Conservation (phyloP, 768 basidiomycete genomes). For the Amyloporia xantha region DNA sequence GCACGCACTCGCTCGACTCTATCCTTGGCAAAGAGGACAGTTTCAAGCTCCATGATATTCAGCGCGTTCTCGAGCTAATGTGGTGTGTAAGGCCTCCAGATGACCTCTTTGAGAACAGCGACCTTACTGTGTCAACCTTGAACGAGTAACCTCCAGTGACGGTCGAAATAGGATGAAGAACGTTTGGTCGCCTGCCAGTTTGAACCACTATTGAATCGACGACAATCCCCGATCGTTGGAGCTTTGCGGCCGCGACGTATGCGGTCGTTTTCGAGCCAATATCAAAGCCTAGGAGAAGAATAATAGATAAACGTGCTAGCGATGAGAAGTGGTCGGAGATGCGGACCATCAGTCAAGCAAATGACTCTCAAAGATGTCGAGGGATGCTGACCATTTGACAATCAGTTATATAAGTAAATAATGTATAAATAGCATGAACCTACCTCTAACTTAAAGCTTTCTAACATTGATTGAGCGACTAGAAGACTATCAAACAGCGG, state of each 20-base stretch:
- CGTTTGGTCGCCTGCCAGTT: neutral
- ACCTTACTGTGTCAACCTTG: neutral
- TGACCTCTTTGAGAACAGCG: neutral
- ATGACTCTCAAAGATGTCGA: neutral
- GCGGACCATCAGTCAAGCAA: conserved; percentile 5
- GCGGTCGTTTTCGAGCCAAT: neutral
- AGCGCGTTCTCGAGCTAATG: conserved; percentile 3
- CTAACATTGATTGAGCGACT: conserved; percentile 2
- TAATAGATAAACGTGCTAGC: too few relatives aligned
- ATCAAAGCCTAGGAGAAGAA: neutral
- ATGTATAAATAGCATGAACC: neutral
- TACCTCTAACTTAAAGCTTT: neutral
- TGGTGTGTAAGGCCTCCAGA: neutral
- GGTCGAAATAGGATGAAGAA: neutral
- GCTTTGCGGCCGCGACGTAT: neutral
- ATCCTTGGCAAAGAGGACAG: conserved; percentile 1
- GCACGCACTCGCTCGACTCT: neutral
- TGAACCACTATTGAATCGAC: conserved; percentile 1
- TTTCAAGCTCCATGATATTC: conserved; percentile 5
- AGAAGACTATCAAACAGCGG: conserved; percentile 3
- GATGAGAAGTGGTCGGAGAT: too few relatives aligned
- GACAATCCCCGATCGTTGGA: neutral
- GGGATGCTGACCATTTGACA: neutral
- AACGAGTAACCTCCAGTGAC: neutral
- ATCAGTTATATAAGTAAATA: neutral